Evolutionary conservation across 768 basidiomycete species (phyloP).

Genomic region (Xerocomus spinulosus): DNA sequence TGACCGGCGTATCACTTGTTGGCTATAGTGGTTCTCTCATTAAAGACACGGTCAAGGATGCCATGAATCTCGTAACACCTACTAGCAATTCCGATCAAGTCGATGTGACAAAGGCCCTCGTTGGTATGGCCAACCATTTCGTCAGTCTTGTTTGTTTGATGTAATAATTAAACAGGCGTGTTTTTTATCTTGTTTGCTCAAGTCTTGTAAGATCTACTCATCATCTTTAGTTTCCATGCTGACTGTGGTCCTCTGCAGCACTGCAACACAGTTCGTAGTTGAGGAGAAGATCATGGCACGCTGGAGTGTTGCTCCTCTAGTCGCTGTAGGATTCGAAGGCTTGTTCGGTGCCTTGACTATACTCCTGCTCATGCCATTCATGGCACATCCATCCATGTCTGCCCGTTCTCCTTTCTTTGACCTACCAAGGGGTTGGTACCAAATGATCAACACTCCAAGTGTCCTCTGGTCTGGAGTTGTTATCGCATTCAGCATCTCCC

Average conservation of each 20-base stretch:
- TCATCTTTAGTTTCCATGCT: not conserved
- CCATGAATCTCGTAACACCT: conserved; percentile 19
- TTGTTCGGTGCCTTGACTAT: conserved; percentile 84
- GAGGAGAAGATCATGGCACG: conserved; percentile 95
- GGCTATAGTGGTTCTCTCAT: conserved; percentile 87
- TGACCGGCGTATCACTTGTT: conserved; percentile 76
- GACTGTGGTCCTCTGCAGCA: conserved; percentile 42
- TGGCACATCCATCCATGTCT: conserved; percentile 65
- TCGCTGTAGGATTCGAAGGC: conserved; percentile 94
- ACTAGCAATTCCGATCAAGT: conserved; percentile 45
- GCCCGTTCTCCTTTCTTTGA: conserved; percentile 75
- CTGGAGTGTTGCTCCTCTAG: conserved; percentile 82
- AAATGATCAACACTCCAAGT: conserved; percentile 74
- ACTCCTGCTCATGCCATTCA: conserved; percentile 71
- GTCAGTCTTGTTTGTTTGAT: conserved; percentile 14
- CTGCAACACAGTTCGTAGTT: conserved; percentile 88
- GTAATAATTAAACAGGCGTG: conserved; percentile 52
- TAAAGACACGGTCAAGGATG: conserved; percentile 63
- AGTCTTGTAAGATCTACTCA: conserved; percentile 62
- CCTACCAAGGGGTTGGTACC: conserved; percentile 81
- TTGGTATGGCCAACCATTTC: conserved; percentile 44
- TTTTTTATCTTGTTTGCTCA: conserved; percentile 93
- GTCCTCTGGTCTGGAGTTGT: conserved; percentile 66
- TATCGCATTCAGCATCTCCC: conserved; percentile 70
- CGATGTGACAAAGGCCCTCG: conserved; percentile 64